Evolutionary conservation across 2,329 filamentous ascomycete genomes (phyloP).

Genomic region (Diplodia mutila): DNA sequence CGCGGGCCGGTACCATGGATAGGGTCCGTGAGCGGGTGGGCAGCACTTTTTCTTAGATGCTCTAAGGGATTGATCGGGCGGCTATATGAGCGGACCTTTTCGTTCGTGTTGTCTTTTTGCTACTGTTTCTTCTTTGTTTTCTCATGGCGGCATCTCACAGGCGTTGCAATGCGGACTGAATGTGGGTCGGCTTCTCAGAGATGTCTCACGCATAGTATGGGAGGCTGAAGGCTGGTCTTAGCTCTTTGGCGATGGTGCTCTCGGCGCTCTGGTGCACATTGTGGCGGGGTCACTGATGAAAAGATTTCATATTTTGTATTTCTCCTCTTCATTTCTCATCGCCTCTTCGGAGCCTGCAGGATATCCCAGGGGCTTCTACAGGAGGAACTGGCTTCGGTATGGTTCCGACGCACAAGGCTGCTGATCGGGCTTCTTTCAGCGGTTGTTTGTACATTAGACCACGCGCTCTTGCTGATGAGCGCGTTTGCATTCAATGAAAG

Average conservation of each 20-base stretch:
- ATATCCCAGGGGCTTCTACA: background rate
- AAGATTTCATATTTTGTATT: constrained; percentile 13
- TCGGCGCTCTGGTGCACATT: constrained; percentile 22
- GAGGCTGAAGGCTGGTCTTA: constrained; percentile 16
- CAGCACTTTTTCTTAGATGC: background rate
- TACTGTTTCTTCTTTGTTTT: background rate
- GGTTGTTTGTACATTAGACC: constrained; percentile 5
- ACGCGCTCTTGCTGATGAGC: background rate
- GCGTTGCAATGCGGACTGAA: constrained; percentile 17
- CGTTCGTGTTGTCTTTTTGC: background rate
- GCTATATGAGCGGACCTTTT: background rate
- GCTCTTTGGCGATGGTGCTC: constrained; percentile 20
- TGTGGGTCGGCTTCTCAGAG: constrained; percentile 18
- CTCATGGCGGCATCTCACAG: constrained; percentile 19
- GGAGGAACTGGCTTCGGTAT: background rate
- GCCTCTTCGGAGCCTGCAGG: background rate
- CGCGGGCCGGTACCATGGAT: background rate
- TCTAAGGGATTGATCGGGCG: background rate
- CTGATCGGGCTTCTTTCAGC: background rate
- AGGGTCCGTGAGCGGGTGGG: background rate
- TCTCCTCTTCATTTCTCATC: background rate
- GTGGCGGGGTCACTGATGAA: background rate
- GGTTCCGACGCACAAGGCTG: background rate
- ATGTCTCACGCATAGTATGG: constrained; percentile 18
- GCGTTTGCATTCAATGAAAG: constrained; percentile 4